Evolutionary conservation across 768 basidiomycete genomes (phyloP), one percentile per base, ranked within the genome.

Genomic region (Lactifluus hygrophoroides): DNA sequence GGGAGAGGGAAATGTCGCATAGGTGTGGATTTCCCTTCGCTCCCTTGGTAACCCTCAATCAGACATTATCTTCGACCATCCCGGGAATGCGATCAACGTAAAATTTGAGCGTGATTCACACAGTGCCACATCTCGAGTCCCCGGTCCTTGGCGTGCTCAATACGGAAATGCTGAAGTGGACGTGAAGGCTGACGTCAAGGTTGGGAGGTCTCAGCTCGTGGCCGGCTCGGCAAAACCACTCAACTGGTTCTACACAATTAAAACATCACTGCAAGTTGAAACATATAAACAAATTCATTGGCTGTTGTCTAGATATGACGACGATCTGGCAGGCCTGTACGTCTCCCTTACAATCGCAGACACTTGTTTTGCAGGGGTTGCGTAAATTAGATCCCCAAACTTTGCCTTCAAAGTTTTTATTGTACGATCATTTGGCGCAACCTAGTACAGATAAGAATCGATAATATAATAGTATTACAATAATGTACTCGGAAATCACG

Each of bases 41-140:
- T 43, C 13, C 46, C 58, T 54, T 51, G 58, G 47, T 49, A 34
- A 43, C 51, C 38, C 51, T 23, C 44, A 23, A 51, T 51, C 34
- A 51, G n/a, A 46, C 10, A 37, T n/a, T 11, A 28, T 19, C 38
- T 16, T 27, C 40, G 40, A 32, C 27, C n/a, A n/a, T 32, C 25
- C 32, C 38, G 21, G 48, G 23, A 32, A 14, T 27, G 25, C 23
- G 44, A 54, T 46, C 34, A 37, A 54, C 53, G 17, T 34, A 46
- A 54, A 46, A 17, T 37, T 34, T n/a, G 16, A 6, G 25, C 13
- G 10, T 21, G 11, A 46, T 35, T 42, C 17, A 10, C 27, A 51
- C n/a, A 23, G 23, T 40, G 16, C 13, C 16, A 28, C 8, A 11
- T 14, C 1, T 35, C 8, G 21, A 2, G 3, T 54, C 16, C 58